Evolutionary conservation across 1,139 yeast species (phyloP).

Genomic region (Nakaseomyces kungkrabaensis): DNA sequence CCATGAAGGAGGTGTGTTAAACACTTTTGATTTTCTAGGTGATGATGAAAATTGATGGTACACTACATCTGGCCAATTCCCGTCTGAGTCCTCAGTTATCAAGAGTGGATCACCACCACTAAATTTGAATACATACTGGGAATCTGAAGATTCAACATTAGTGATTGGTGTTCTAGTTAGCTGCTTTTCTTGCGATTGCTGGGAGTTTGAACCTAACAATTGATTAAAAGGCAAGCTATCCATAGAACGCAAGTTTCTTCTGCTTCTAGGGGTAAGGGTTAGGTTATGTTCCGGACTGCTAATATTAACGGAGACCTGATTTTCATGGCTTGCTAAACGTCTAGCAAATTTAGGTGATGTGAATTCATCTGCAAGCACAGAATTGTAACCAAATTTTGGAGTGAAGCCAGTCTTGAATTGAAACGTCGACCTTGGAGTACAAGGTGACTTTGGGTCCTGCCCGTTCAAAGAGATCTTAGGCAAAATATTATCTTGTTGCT

Average conservation of each 20-base stretch:
- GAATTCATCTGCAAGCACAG: conserved; percentile 15
- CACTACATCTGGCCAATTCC: conserved; percentile 18
- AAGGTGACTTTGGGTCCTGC: conserved; percentile 12
- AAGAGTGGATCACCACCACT: conserved; percentile 25
- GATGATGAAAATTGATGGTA: conserved; percentile 14
- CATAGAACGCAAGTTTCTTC: background rate
- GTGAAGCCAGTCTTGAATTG: conserved; percentile 27
- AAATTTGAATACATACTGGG: conserved; percentile 18
- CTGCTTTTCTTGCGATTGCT: background rate
- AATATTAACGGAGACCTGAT: conserved; percentile 1
- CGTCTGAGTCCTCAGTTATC: conserved; percentile 21
- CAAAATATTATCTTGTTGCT: conserved; percentile 7
- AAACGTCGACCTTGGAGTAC: conserved; percentile 21
- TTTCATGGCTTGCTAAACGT: conserved; percentile 1
- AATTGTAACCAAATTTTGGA: conserved; percentile 23
- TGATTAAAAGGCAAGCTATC: conserved; percentile 1
- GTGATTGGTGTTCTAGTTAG: background rate
- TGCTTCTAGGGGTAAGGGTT: conserved; percentile 9
- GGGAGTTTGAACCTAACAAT: background rate
- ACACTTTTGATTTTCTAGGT: conserved; percentile 16
- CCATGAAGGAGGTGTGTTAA: conserved; percentile 26
- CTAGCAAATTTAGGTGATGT: conserved; percentile 1
- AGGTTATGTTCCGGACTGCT: conserved; percentile 7
- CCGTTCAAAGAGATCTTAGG: conserved; percentile 6
- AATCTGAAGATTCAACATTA: conserved; percentile 4